Percentiles rank a stretch among this genome's conserved stretches.
These are phyloP conservation scores for Neurospora africana DNA, from an alignment of 495 filamentous ascomycete species.

Conservation along the genomic window DNA sequence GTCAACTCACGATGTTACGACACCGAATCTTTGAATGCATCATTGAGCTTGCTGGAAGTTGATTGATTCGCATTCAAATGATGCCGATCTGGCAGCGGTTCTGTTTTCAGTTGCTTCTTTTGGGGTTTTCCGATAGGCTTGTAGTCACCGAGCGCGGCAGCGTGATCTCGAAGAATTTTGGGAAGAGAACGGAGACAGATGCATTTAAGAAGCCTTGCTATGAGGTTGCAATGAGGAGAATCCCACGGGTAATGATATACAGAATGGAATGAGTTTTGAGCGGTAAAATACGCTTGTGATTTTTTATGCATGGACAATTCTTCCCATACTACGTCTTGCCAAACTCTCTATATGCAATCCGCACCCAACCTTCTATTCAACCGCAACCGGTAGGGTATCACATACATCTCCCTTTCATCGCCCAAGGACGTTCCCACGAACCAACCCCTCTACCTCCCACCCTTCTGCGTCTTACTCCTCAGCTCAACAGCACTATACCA, in stretches of 20 bases:
- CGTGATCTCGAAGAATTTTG: too few relatives aligned
- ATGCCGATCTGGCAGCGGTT: not conserved
- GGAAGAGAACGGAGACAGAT: not conserved
- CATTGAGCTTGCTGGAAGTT: not conserved
- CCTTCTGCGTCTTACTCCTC: constrained; percentile 7
- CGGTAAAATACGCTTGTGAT: not conserved
- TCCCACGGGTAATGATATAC: not conserved
- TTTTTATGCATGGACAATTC: not conserved
- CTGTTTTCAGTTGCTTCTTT: not conserved
- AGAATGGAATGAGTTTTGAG: not conserved
- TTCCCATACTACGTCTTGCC: not conserved
- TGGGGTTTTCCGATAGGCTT: not conserved
- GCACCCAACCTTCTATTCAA: not conserved
- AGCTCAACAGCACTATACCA: constrained; percentile 38
- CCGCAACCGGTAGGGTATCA: not conserved
- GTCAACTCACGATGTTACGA: not conserved
- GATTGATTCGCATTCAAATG: not conserved
- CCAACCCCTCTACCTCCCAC: not conserved
- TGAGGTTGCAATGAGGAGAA: not conserved
- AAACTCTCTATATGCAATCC: not conserved
- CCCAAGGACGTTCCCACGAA: not conserved
- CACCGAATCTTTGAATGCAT: not conserved
- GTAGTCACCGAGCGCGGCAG: not conserved
- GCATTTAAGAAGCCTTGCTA: not conserved
- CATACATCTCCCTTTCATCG: not conserved